Base-by-base conservation (phyloP, 1,284 basidiomycete species). In the Sphaerobolus stellatus region DNA sequence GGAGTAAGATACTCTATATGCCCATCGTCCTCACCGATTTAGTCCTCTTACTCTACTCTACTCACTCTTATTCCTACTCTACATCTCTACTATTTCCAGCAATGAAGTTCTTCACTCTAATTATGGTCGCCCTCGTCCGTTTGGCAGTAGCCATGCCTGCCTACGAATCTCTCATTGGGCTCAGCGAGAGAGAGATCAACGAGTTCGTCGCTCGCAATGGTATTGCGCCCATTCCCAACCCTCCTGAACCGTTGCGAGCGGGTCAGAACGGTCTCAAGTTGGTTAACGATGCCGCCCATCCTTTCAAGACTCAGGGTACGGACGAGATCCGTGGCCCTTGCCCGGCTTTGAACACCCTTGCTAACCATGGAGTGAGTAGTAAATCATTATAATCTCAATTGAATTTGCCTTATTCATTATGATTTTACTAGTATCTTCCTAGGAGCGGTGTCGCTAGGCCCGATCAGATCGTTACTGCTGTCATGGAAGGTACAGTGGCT, bases 361-460 rank as follows among this genome's bases (percentile, higher is more conserved):
- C 41, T 5, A 48, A 48, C 30, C 46, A 48, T 30, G 46, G 40
- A 20, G 51, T 47, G 30, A 24, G 46, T 5, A n/a, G 30, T n/a
- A n/a, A n/a, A n/a, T n/a, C 41, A 43, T 13, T 11, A 13, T 43
- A 8, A 13, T 4, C 14, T n/a, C n/a, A n/a, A n/a, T n/a, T n/a
- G n/a, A n/a, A 13, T 18, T 18, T 13, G 5, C 11, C 28, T 20
- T 24, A 11, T 43, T 43, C 40, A 43, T n/a, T n/a, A 43, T 38
- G 36, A 5, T 38, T 38, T 22, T 38, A 22, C 18, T 13, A 43
- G 41, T 43, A 43, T 18, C 41, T 43, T 18, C 41, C 41, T 14
- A 43, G 41, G 11, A 24, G 22, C 11, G 41, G 41, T 22, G 41
- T 43, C 28, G 41, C 41, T 11, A 43, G 41, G 28, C 41, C 41